Base-by-base conservation (phyloP, 192 early-diverging fungal genomes). In the Fimicolochytrium jonesii region DNA sequence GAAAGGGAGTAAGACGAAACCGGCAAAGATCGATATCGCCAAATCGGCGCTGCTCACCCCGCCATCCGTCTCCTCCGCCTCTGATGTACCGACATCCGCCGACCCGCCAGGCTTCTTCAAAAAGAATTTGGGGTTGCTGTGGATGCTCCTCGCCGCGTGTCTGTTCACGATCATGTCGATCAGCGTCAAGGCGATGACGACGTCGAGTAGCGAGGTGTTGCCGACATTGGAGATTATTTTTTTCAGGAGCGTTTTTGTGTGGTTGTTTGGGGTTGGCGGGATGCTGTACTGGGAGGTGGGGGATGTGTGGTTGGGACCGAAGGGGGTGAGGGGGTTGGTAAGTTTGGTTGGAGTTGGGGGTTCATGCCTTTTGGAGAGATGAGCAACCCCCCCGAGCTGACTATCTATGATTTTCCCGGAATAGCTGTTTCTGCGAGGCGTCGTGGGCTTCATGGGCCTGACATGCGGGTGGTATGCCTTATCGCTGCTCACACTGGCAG, bases 161-260 rank as follows among this genome's bases (percentile, higher is more conserved):
- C 18, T 31, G 41, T 70, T 70, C 50, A 36, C 37, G 11, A n/a
- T 37, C 31, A 66, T 66, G 69, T 26, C 20, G 13, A 36, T 70
- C 9, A 18, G 34, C 48, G 69, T 70, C 4, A 70, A 64, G 33
- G 62, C 51, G 32, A 65, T 70, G 54, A 43, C 62, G n/a, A 36
- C 39, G 29, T 45, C 31, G 1, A 15, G 31, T 2, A 44, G 18
- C 28, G 64, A 70, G 31, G 30, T 26, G 22, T 22, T 66, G 4
- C 61, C 59, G 5, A 69, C 69, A 0, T 18, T 58, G 45, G 62
- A 70, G 35, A 58, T 70, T 28, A 33, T 70, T 17, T 66, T 70
- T 50, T 6, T 58, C 18, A 11, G 69, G 18, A 55, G 50, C 10
- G 6, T 59, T 2, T 30, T 70, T 5, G 55, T 37, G 20, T 66